Base-by-base conservation (phyloP, 352 stramenopile species). In the Globisporangium cederbergense region DNA sequence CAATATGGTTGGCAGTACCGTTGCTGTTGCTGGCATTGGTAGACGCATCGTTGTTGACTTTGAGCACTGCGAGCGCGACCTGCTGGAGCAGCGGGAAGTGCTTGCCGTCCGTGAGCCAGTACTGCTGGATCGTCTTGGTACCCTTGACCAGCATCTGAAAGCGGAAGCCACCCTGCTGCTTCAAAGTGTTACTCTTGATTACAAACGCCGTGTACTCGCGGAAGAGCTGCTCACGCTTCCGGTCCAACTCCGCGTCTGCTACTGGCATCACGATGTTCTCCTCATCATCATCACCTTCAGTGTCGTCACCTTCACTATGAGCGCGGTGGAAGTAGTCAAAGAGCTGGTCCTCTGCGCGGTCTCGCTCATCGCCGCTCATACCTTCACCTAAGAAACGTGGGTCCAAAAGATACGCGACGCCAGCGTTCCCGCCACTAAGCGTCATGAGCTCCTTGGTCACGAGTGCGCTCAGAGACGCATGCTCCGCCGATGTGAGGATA, bases 201-300 rank as follows among this genome's bases (percentile, higher is more conserved):
- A 78, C 65, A 32, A 70, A 80, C 57, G 68, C 60, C 14, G 71
- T 78, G 34, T 76, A 68, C 56, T 80, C 58, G 43, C 73, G 70
- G 34, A 56, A 62, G 6, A 77, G 67, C 30, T 51, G 51, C 10
- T 71, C 25, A 42, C 73, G 69, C 13, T 67, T 43, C 16, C 47
- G 59, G 22, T 57, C 20, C 6, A 52, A 10, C 49, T 46, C 60
- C 20, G 9, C n/a, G 6, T 52, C 46, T 30, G 46, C n/a, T 3
- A n/a, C 52, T 58, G 18, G 22, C 36, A 25, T 16, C 11, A 28
- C 28, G 2, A 28, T 20, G 18, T n/a, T 20, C 11, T 46, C 14
- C 4, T 77, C 53, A 4, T n/a, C 51, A 13, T 40, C 56, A 30
- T 34, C 40, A 14, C 49, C 45, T 25, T 34, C 25, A 6, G 43